Evolutionary conservation across 148 eudicot genomes (phyloP), one percentile per base, ranked within the genome.

Genomic region (Diospyros lotus): DNA sequence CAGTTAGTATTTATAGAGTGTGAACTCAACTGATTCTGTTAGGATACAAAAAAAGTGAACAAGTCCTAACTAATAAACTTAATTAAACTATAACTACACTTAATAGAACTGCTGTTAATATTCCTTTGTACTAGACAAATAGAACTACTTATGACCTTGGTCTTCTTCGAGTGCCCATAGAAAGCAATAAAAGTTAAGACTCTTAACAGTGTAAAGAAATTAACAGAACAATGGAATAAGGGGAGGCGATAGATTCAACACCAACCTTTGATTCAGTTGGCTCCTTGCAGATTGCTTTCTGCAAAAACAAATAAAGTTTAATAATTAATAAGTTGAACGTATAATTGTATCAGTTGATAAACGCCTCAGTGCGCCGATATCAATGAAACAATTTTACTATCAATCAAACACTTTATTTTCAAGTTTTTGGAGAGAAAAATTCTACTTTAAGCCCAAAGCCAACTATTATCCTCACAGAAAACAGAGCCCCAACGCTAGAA

Each of bases 281-380:
- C 46, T 90, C 97, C 89, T 87, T 85, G 75, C 73, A 81, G 58
- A 94, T 87, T 79, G 94, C 80, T 89, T 92, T 94, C 98, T 94
- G 97, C 85, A 85, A 69, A 86, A 72, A 42, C 13, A 69, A 77
- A 75, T 4, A 58, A 73, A 2, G 8, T 18, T 28, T 28, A 28
- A 28, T 28, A 28, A 28, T 28, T 28, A 28, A 28, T 28, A 0
- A 28, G 28, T 28, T 56, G 41, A 63, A 12, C 28, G 43, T 51
- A 43, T 18, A 63, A 28, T 5, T n/a, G 39, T 5, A n/a, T 28
- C 28, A 28, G 28, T 28, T 28, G 28, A 28, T 28, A 28, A 28
- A 28, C 28, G 28, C 28, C 28, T 28, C 28, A 28, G 28, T 28
- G 28, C 28, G 0, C 28, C 28, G 28, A 28, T 28, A 0, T 48